Base-by-base conservation (phyloP, 129 eudicot genomes). In the Gnaphalium uliginosum region DNA sequence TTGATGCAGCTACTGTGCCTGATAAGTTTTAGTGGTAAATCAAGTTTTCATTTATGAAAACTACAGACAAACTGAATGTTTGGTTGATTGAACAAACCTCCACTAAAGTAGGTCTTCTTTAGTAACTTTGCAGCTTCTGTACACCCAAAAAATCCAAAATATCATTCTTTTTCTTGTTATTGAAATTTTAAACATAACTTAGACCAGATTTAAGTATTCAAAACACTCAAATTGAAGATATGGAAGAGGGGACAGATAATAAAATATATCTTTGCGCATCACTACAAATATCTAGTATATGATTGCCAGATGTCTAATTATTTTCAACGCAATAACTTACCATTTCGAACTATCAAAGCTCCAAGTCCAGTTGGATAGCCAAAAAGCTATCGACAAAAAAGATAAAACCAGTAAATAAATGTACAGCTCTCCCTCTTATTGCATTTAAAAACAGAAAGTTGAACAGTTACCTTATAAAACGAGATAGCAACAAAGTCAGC, bases 301-400 rank as follows among this genome's bases (percentile, higher is more conserved):
- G 66, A 61, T 62, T 62, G 18, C 64, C 21, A 24, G 61, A 32
- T 17, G 29, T 29, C 33, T 43, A 30, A 32, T 8, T 37, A 27
- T 80, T 74, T 51, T 57, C 71, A 37, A 68, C 15, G 65, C 41
- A 73, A 56, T 18, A 76, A 66, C 85, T 81, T 87, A 94, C 98
- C 97, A 73, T 87, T 94, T 81, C 83, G 85, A 63, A 87, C 97
- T 73, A 94, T 76, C 78, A 94, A 91, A 37, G 98, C 97, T 78
- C 98, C 97, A 81, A 94, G 92, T 80, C 98, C 98, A 75, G 93
- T 90, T 76, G 98, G 98, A 79, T 94, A 94, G 69, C 98, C 98
- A 83, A 94, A 94, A 60, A 94, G 75, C 98, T 93, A 77, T 13
- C 4, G 78, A 48, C 56, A 46, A 72, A 64, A 76, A 72, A 71